Evolutionary conservation across 805 yeast species (phyloP).

Genomic region (Pichia rugopelliculosa): DNA sequence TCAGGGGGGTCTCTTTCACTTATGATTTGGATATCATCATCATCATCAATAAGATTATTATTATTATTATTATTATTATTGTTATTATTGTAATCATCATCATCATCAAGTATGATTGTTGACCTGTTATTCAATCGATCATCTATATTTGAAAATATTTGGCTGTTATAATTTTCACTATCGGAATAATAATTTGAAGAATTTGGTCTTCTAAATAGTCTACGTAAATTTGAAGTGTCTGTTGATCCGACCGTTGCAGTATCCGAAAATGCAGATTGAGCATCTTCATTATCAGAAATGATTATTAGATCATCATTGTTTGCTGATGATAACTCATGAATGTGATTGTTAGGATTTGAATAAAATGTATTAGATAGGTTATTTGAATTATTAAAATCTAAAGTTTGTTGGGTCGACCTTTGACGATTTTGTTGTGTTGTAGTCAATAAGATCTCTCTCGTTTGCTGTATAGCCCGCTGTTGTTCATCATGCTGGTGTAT

Average conservation of each 20-base stretch:
- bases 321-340: background rate
- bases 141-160: background rate
- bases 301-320: slow-evolving; percentile 18
- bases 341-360: slow-evolving; percentile 5
- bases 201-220: background rate
- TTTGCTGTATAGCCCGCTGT: background rate
- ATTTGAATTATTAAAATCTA: background rate
- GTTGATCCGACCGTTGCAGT: slow-evolving; percentile 2
- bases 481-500: background rate
- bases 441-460: background rate
- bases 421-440: background rate
- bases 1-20: slow-evolving; percentile 18
- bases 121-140: background rate
- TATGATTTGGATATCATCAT: slow-evolving; percentile 20
- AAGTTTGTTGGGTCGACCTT: background rate
- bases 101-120: background rate
- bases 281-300: slow-evolving; percentile 7
- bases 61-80: background rate
- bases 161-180: background rate
- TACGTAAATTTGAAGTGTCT: background rate
- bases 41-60: slow-evolving; percentile 3
- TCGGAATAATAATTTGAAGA: background rate
- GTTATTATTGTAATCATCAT: background rate
- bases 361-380: background rate
- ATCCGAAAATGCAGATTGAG: slow-evolving; percentile 1